Percentiles rank a stretch among this genome's conserved stretches.
phyloP scores from a whole-genome alignment of 176 grass and related monocot genomes.

The Hordeum vulgare region DNA sequence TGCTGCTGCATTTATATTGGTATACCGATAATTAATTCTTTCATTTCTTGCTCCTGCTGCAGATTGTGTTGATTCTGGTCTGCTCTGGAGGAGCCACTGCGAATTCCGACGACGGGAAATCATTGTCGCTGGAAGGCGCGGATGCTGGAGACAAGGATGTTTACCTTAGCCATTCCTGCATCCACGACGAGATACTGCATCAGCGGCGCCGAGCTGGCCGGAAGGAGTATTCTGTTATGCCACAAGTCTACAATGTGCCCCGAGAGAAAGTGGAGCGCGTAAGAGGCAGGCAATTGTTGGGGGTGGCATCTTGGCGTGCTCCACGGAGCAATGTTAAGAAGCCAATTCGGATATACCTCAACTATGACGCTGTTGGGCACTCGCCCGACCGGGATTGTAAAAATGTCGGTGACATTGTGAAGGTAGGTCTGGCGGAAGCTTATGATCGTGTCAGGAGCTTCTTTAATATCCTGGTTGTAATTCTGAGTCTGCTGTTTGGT shows the following conservation, averaged over 20 bases:
- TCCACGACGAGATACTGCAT: constrained; percentile 95
- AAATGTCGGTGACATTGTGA: constrained; percentile 76
- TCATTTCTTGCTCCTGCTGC: neutral
- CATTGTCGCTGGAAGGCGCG: constrained; percentile 13
- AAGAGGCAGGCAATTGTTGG: constrained; percentile 58
- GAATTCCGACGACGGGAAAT: constrained; percentile 32
- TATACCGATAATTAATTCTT: neutral
- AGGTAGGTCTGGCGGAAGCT: constrained; percentile 24
- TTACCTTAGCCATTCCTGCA: constrained; percentile 92
- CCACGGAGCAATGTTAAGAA: constrained; percentile 43
- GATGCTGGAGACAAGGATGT: constrained; percentile 58
- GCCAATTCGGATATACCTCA: constrained; percentile 94
- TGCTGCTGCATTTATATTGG: neutral
- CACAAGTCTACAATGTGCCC: constrained; percentile 70
- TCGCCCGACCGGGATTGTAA: constrained; percentile 85
- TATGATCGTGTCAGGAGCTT: neutral
- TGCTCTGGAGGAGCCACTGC: constrained; percentile 36
- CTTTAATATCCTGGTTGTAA: neutral
- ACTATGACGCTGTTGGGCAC: constrained; percentile 97
- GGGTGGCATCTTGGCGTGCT: constrained; percentile 25
- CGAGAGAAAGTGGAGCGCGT: constrained; percentile 12
- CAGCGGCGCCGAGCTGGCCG: constrained; percentile 60
- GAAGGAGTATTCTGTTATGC: constrained; percentile 94
- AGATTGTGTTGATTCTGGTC: constrained; percentile 81
- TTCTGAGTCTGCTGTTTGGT: neutral